Percentiles rank a stretch among this genome's conserved stretches.
phyloP scores from a whole-genome alignment of 2,329 filamentous ascomycete species.

The Apiospora hydei region DNA sequence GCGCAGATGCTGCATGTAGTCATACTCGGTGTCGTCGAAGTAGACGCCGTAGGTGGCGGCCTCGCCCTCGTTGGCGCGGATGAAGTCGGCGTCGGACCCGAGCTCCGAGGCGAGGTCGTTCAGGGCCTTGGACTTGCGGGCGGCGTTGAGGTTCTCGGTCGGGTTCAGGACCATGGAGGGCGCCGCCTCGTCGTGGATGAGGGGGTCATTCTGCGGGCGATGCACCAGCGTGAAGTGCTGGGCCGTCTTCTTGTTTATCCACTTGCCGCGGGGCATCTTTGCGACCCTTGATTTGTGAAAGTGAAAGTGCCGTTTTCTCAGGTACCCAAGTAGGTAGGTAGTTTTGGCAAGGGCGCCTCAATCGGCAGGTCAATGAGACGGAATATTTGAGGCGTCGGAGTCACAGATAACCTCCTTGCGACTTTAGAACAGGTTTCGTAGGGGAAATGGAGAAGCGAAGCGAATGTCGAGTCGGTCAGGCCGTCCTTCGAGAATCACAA shows the following conservation, averaged over 20 bases:
- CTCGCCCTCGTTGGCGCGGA: conserved; percentile 93
- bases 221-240: conserved; percentile 94
- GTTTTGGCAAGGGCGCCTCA: too few relatives aligned
- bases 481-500: neutral
- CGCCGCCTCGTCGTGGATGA: conserved; percentile 90
- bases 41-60: conserved; percentile 93
- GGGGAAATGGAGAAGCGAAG: neutral
- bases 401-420: neutral
- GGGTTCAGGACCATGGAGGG: conserved; percentile 91
- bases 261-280: conserved; percentile 24
- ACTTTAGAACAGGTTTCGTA: neutral
- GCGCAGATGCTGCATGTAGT: conserved; percentile 99
- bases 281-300: neutral
- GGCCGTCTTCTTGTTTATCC: conserved; percentile 81
- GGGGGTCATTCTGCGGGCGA: conserved; percentile 94
- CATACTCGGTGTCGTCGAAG: conserved; percentile 94
- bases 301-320: neutral
- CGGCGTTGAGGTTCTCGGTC: conserved; percentile 56
- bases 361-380: neutral
- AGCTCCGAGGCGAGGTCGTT: conserved; percentile 81
- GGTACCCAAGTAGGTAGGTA: too few relatives aligned
- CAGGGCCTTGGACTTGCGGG: conserved; percentile 65
- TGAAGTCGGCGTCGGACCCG: conserved; percentile 66
- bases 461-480: neutral
- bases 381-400: neutral